Evolutionary conservation across 805 yeast genomes (phyloP).

Genomic region (Candida ipomoeae): DNA sequence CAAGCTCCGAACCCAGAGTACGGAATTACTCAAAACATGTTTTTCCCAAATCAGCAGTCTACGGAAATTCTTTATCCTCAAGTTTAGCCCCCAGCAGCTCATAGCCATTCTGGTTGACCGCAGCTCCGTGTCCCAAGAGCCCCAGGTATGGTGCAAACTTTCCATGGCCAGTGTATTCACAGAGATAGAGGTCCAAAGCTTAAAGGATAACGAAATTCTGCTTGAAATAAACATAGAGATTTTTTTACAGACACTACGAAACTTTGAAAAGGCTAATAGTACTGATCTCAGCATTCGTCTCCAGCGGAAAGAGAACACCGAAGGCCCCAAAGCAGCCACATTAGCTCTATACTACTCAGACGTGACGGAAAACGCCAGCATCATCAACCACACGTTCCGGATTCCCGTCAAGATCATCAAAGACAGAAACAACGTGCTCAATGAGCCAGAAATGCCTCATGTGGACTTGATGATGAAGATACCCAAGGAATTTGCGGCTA

Average conservation of each 20-base stretch:
- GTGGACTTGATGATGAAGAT: conserved; percentile 55
- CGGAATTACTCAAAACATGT: conserved; percentile 34
- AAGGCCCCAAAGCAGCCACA: conserved; percentile 41
- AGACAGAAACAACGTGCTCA: conserved; percentile 45
- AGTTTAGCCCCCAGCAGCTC: conserved; percentile 49
- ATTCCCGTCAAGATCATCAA: conserved; percentile 67
- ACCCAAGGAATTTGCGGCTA: conserved; percentile 45
- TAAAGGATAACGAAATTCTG: conserved; percentile 50
- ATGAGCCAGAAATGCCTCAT: conserved; percentile 58
- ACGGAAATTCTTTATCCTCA: conserved; percentile 52
- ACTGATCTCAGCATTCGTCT: conserved; percentile 49
- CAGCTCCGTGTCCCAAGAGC: conserved; percentile 46
- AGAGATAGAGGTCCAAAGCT: conserved; percentile 47
- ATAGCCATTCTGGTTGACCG: conserved; percentile 45
- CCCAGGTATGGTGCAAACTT: conserved; percentile 66
- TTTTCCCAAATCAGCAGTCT: conserved; percentile 48
- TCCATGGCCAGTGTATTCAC: conserved; percentile 43
- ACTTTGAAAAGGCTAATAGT: conserved; percentile 51
- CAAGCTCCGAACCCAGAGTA: conserved; percentile 23
- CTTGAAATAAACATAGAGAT: conserved; percentile 63
- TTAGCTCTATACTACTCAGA: conserved; percentile 55
- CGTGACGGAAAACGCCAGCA: conserved; percentile 35
- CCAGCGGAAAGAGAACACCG: conserved; percentile 39
- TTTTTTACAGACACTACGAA: conserved; percentile 51
- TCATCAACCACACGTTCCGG: conserved; percentile 60